Conservation (phyloP, 2,329 filamentous ascomycete species). For the Fusarium concolor region DNA sequence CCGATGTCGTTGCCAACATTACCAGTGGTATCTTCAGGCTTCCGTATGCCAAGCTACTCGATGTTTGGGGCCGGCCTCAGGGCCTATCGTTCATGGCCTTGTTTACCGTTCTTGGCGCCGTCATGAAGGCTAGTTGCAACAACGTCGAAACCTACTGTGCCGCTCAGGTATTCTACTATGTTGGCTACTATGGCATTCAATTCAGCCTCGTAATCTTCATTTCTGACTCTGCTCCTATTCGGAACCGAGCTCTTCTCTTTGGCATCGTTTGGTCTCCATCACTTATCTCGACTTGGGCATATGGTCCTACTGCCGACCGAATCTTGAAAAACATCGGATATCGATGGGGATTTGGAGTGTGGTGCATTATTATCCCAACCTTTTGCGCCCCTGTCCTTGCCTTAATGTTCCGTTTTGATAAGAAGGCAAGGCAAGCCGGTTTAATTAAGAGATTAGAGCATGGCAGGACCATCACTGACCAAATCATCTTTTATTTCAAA, state of each 20-base stretch:
- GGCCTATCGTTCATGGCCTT: background rate
- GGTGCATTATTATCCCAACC: constrained; percentile 71
- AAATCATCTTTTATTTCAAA: too few relatives aligned
- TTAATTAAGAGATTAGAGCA: constrained; percentile 42
- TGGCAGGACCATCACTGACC: background rate
- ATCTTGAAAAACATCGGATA: constrained; percentile 66
- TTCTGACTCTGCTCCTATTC: constrained; percentile 73
- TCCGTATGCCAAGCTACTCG: background rate
- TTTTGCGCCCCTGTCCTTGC: constrained; percentile 68
- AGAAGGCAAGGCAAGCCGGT: constrained; percentile 68
- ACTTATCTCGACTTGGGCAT: constrained; percentile 74
- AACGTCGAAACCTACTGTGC: constrained; percentile 7
- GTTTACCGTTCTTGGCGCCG: background rate
- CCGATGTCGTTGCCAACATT: background rate
- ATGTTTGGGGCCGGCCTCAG: background rate
- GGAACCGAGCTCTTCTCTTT: constrained; percentile 73
- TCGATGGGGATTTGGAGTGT: constrained; percentile 76
- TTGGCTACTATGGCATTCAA: background rate
- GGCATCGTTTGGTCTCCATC: constrained; percentile 74
- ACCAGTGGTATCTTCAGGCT: background rate
- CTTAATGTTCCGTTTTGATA: constrained; percentile 69
- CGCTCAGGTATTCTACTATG: constrained; percentile 5
- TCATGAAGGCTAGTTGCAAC: background rate
- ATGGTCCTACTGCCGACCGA: constrained; percentile 65
- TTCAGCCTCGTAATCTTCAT: constrained; percentile 64